These are phyloP conservation scores for Cotoneaster glaucophyllus DNA, from an alignment of 306 rosid species.

Conservation along the genomic window DNA sequence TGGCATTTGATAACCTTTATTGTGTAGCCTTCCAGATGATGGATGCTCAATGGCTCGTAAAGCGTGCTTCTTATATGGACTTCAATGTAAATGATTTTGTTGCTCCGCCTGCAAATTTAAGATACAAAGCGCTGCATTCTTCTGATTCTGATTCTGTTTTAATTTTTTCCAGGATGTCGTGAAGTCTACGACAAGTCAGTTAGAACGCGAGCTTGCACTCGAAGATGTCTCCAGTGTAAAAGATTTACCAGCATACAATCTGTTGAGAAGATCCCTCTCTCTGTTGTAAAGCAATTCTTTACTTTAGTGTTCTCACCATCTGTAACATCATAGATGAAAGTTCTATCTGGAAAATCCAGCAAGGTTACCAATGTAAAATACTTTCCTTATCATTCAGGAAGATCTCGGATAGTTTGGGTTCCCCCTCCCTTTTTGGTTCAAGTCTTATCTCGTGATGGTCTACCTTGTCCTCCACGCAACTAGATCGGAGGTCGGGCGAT, in stretches of 20 bases:
- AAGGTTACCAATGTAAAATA: too few relatives aligned
- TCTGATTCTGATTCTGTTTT: not conserved
- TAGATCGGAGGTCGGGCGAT: not conserved
- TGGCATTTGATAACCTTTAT: slow-evolving; percentile 79
- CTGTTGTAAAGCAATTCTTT: not conserved
- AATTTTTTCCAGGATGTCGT: slow-evolving; percentile 56
- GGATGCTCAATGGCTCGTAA: slow-evolving; percentile 98
- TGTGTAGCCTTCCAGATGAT: slow-evolving; percentile 84
- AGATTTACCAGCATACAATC: slow-evolving; percentile 81
- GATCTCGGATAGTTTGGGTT: not conserved
- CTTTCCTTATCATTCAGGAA: too few relatives aligned
- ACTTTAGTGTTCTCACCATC: not conserved
- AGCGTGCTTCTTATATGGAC: slow-evolving; percentile 88
- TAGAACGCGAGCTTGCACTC: slow-evolving; percentile 92
- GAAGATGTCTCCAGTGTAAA: slow-evolving; percentile 64
- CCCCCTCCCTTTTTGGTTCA: too few relatives aligned
- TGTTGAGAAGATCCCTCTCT: slow-evolving; percentile 38
- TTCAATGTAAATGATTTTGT: slow-evolving; percentile 55
- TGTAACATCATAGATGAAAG: not conserved
- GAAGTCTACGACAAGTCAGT: slow-evolving; percentile 72
- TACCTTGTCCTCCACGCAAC: not conserved
- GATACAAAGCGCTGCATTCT: not conserved
- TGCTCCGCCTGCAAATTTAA: not conserved
- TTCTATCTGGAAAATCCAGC: not conserved
- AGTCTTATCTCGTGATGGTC: not conserved